A percentile compares a stretch with the other conserved stretches of the same genome.
Evolutionary conservation across 805 yeast species (phyloP).

Genomic region (Metschnikowia rubicola): DNA sequence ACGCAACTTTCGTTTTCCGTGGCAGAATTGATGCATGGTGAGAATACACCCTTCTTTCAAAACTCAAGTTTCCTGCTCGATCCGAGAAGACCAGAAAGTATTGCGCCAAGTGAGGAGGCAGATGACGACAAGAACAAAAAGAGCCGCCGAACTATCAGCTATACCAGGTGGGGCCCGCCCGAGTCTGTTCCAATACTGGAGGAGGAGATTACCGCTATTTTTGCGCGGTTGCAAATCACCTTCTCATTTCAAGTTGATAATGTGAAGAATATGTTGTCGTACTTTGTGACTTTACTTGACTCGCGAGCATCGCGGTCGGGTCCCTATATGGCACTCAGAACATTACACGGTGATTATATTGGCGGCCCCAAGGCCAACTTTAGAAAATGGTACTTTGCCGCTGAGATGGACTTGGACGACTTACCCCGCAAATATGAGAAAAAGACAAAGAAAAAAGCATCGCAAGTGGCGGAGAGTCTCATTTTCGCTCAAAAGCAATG

Average conservation of each 20-base stretch:
- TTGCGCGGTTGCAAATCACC: slow-evolving; percentile 47
- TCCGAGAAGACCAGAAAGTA: neutral
- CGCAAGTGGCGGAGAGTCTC: slow-evolving; percentile 1
- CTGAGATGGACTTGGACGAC: slow-evolving; percentile 52
- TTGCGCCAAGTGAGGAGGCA: neutral
- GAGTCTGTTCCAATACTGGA: slow-evolving; percentile 46
- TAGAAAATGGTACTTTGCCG: slow-evolving; percentile 75
- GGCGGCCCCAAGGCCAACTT: slow-evolving; percentile 70
- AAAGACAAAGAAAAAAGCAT: neutral
- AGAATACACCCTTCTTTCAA: slow-evolving; percentile 7
- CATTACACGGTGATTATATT: slow-evolving; percentile 71
- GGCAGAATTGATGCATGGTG: slow-evolving; percentile 7
- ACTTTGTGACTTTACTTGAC: slow-evolving; percentile 17
- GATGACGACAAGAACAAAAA: neutral
- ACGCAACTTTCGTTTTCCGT: slow-evolving; percentile 6
- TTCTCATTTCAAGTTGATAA: slow-evolving; percentile 72
- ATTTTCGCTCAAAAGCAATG: slow-evolving; percentile 43
- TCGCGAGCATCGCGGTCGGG: slow-evolving; percentile 54
- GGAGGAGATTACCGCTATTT: slow-evolving; percentile 54
- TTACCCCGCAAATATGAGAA: slow-evolving; percentile 21
- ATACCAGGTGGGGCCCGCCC: slow-evolving; percentile 45
- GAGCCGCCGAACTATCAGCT: slow-evolving; percentile 28
- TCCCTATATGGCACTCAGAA: slow-evolving; percentile 50
- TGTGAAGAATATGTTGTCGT: slow-evolving; percentile 59
- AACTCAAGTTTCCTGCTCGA: slow-evolving; percentile 3